Base-by-base conservation (phyloP, 177 flowering plant species). In the Tripterygium wilfordii region DNA sequence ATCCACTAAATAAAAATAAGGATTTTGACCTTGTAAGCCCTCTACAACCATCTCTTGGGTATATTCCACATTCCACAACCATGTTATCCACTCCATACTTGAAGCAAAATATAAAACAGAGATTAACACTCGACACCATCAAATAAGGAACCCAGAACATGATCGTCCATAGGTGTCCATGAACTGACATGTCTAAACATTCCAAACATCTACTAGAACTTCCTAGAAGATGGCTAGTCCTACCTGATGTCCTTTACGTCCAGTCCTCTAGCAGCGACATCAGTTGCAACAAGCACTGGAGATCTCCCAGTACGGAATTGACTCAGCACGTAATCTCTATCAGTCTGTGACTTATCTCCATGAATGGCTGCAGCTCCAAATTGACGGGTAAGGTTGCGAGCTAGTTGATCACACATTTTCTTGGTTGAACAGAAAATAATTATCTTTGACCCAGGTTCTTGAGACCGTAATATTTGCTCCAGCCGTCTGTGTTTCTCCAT, bases 291-390 rank as follows among this genome's bases (percentile, higher is more conserved):
- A 35, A 82, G 80, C 18, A 87, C 57, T 0, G 96, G 96, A 57
- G 82, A 68, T 51, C 67, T 74, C 21, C 96, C 96, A 17, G 69
- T 48, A 13, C 89, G 83, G 42, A 87, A 87, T 63, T 87, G 83
- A 64, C 41, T 74, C 65, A 87, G 41, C 15, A 87, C 92, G 48
- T 54, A 42, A 53, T 84, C 96, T 57, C 96, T 78, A 56, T 84
- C 96, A 41, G 67, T 50, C 65, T 87, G 96, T 28, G 87, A 76
- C 60, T 87, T 87, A 66, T 87, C 96, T 23, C 96, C 96, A 61
- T 87, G 96, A 49, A 87, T 87, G n/a, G 92, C 92, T 43, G 89
- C 83, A 59, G 92, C 89, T 35, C 87, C 83, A 66, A 80, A 84
- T 5, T 61, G 71, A 37, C 85, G 85, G 23, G 63, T 56, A n/a